Evolutionary conservation across 2,329 filamentous ascomycete species (phyloP), one percentile per base, ranked within the genome.

Genomic region (Tolypocladium endophyticum): DNA sequence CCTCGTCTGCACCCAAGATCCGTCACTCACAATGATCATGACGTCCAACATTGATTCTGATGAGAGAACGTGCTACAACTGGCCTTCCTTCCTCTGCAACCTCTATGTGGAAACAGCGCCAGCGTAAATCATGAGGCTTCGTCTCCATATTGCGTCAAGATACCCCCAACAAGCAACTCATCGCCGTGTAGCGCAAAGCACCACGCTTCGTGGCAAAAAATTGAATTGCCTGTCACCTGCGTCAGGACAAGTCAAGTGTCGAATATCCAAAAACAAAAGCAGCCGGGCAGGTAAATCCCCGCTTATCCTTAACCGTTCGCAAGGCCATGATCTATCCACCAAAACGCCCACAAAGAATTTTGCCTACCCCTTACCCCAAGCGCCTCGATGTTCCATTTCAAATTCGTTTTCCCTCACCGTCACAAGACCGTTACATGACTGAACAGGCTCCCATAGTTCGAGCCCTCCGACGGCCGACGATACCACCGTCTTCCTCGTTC

Each of bases 401-500:
- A 28, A n/a, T 45, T 9, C 16, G 28, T 11, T 25, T 9, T 6
- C 18, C 12, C 23, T 14, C 25, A 8, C 6, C 18, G 9, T 36
- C 38, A 47, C 56, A 43, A 53, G 35, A 12, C 36, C 54, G 28
- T 84, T 76, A 89, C 87, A 89, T 89, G 60, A 89, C 76, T 52
- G 73, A 68, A 71, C 87, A 89, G 35, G 77, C 73, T n/a, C 63
- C 84, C 72, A 85, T 78, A 43, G 86, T 89, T 66, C 87, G 79
- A 20, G 87, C 86, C 60, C 85, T 80, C 61, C 85, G 80, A 43
- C 85, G 80, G 33, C 82, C 78, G 5, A 77, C 75, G n/a, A 73
- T 64, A 6, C 76, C 84, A 16, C 83, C 87, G 53, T 89, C 89
- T 64, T 92, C 89, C 70, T 96, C 92, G 65, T 90, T 85, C 55